Conservation (phyloP, 2,329 filamentous ascomycete species). For the Dryadomyces quercus-mongolicae region DNA sequence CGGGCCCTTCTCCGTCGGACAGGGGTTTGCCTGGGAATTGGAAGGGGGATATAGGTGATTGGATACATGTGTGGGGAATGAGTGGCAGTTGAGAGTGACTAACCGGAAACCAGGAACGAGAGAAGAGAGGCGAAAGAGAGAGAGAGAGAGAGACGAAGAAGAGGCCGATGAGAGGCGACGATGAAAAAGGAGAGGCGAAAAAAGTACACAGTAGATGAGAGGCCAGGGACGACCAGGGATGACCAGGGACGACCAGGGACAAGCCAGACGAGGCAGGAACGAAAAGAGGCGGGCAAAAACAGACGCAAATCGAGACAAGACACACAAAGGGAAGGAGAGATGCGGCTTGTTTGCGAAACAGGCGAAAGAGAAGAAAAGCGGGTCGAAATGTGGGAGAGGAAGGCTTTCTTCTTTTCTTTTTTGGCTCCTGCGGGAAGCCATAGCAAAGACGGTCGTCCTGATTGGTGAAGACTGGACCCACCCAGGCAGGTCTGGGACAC, state of each 20-base stretch:
- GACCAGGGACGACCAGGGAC: background rate
- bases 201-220: background rate
- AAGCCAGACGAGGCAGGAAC: background rate
- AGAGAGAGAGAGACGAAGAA: background rate
- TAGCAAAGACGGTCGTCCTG: background rate
- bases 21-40: conserved; percentile 12
- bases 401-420: background rate
- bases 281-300: background rate
- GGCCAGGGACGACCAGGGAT: background rate
- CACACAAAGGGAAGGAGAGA: background rate
- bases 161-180: background rate
- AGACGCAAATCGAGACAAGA: background rate
- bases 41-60: conserved; percentile 8
- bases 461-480: background rate
- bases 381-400: background rate
- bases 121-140: background rate
- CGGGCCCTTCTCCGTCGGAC: background rate
- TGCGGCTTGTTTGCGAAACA: conserved; percentile 5
- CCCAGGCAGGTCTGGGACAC: background rate
- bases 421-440: background rate
- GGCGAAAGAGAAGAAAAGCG: conserved; percentile 5
- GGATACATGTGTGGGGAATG: conserved; percentile 8
- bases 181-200: background rate
- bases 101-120: conserved; percentile 1
- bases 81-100: background rate